Evolutionary conservation across 176 grass and related monocot species (phyloP).

Genomic region (Oryza brachyantha): DNA sequence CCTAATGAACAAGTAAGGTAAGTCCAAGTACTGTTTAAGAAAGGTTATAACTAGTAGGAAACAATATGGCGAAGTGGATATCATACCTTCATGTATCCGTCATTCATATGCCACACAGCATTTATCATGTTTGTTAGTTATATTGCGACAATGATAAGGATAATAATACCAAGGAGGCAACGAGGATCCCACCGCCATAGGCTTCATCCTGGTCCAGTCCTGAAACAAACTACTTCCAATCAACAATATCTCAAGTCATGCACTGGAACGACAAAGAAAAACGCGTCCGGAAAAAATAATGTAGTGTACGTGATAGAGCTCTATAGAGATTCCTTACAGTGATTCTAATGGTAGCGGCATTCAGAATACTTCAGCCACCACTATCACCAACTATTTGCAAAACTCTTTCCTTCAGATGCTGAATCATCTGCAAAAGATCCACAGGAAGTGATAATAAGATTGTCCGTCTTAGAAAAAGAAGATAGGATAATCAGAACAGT

Average conservation of each 20-base stretch:
- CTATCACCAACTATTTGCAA: slow-evolving; percentile 55
- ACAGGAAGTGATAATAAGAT: not conserved
- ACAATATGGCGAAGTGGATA: not conserved
- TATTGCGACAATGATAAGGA: not conserved
- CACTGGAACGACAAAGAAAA: not conserved
- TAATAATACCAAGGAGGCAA: not conserved
- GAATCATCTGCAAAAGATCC: slow-evolving; percentile 49
- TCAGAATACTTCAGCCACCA: slow-evolving; percentile 35
- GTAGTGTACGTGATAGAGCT: not conserved
- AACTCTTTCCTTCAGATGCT: slow-evolving; percentile 62
- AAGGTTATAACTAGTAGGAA: not conserved
- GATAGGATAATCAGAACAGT: slow-evolving; percentile 22
- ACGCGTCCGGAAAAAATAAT: not conserved
- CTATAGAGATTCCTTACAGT: too few relatives aligned
- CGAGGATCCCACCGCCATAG: slow-evolving; percentile 1
- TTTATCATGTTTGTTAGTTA: not conserved
- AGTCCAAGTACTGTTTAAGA: not conserved
- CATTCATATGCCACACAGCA: not conserved
- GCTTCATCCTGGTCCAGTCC: not conserved
- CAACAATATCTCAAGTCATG: not conserved
- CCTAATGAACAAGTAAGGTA: not conserved
- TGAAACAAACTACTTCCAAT: slow-evolving; percentile 15
- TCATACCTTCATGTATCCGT: not conserved
- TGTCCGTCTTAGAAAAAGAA: not conserved
- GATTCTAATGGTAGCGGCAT: slow-evolving; percentile 15